phyloP scores from a whole-genome alignment of 2,329 filamentous ascomycete genomes.

The Aspergillus alliaceus region DNA sequence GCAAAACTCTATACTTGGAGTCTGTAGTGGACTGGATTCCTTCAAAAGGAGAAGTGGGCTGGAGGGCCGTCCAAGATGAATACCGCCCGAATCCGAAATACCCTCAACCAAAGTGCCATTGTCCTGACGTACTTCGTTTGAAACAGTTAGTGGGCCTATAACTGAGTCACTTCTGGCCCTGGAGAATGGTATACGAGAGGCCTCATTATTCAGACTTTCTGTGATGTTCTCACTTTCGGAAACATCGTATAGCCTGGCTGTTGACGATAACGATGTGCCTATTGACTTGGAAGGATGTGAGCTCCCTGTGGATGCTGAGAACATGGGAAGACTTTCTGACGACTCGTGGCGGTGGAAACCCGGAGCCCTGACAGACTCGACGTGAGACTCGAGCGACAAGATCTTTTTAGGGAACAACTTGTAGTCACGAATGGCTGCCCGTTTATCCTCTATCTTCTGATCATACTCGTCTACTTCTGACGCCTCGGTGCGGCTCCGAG shows the following conservation, averaged over 20 bases:
- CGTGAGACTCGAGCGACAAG: conserved; percentile 48
- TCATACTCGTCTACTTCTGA: conserved; percentile 40
- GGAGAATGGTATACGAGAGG: not conserved
- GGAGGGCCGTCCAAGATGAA: conserved; percentile 47
- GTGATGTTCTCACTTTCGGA: conserved; percentile 19
- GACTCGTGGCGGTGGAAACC: conserved; percentile 55
- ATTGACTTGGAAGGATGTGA: conserved; percentile 55
- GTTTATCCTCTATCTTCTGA: conserved; percentile 42
- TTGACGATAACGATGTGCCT: conserved; percentile 50
- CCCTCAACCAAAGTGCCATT: conserved; percentile 28
- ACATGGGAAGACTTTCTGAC: conserved; percentile 63
- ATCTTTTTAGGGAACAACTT: conserved; percentile 51
- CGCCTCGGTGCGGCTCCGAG: conserved; percentile 23
- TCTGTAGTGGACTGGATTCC: conserved; percentile 33
- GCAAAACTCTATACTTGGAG: conserved; percentile 7
- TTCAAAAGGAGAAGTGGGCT: conserved; percentile 38
- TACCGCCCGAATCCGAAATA: conserved; percentile 19
- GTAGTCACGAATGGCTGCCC: conserved; percentile 49
- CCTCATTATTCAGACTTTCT: conserved; percentile 18
- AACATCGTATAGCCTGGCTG: conserved; percentile 25
- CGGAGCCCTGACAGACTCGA: conserved; percentile 30
- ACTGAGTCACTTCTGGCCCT: conserved; percentile 10
- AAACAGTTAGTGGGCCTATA: conserved; percentile 12
- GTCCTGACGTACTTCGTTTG: conserved; percentile 19
- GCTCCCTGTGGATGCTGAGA: conserved; percentile 60